Percentiles rank a stretch among this genome's conserved stretches.
Evolutionary conservation across 495 filamentous ascomycete species (phyloP).

Genomic region (Hypoxylon subgilvum): DNA sequence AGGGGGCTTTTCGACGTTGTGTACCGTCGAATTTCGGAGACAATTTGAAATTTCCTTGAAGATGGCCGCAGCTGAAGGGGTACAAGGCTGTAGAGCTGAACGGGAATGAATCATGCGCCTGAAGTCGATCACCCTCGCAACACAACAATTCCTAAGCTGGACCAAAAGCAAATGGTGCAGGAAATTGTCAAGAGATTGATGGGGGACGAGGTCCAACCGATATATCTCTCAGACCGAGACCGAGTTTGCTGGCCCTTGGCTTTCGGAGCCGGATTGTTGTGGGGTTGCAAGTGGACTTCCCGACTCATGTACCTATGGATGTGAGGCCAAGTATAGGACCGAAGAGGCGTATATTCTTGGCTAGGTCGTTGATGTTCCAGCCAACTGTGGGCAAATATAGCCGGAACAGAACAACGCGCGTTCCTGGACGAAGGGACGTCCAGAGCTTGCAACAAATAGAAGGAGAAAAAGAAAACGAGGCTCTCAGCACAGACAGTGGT

Average conservation of each 20-base stretch:
- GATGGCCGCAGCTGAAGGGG: conserved; percentile 23
- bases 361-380: conserved; percentile 33
- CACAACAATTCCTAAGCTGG: conserved; percentile 20
- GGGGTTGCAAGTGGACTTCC: conserved; percentile 29
- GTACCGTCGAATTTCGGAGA: conserved; percentile 23
- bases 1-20: conserved; percentile 30
- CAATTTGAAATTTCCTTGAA: conserved; percentile 10
- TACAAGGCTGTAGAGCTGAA: conserved; percentile 31
- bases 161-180: conserved; percentile 17
- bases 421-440: conserved; percentile 27
- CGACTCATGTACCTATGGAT: conserved; percentile 28
- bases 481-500: conserved; percentile 3
- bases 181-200: conserved; percentile 21
- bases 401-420: conserved; percentile 37
- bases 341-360: conserved; percentile 38
- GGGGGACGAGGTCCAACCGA: conserved; percentile 28
- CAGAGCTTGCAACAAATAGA: conserved; percentile 13
- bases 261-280: conserved; percentile 24
- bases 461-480: conserved; percentile 1
- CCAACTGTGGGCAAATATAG: conserved; percentile 35
- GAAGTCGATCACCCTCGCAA: conserved; percentile 34
- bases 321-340: conserved; percentile 27
- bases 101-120: conserved; percentile 13
- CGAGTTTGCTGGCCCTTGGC: conserved; percentile 11
- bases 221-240: conserved; percentile 29